A percentile compares a stretch with the other conserved stretches of the same genome.
These are phyloP conservation scores for Suhomyces canberraensis DNA, from an alignment of 805 yeast genomes.

Conservation along the genomic window DNA sequence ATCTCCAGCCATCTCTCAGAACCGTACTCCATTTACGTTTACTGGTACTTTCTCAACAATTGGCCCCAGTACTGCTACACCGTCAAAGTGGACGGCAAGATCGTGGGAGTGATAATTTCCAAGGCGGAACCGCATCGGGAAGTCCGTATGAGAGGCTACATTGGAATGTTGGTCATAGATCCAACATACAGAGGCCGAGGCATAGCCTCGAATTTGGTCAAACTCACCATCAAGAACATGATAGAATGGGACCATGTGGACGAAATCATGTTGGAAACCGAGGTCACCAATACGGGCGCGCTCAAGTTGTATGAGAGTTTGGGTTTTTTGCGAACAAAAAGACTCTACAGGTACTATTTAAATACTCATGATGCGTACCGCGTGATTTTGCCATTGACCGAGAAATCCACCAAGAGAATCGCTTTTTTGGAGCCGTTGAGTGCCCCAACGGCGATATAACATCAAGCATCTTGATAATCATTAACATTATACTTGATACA, in stretches of 20 bases:
- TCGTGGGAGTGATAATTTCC: conserved; percentile 83
- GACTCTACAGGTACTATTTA: conserved; percentile 82
- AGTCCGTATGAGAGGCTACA: conserved; percentile 79
- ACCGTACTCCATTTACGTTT: conserved; percentile 92
- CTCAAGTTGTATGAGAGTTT: conserved; percentile 64
- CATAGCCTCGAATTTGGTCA: conserved; percentile 73
- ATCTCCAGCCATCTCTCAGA: conserved; percentile 79
- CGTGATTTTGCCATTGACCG: conserved; percentile 75
- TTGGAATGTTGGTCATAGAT: conserved; percentile 92
- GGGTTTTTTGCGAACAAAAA: conserved; percentile 71
- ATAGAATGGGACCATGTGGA: conserved; percentile 61
- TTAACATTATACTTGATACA: conserved; percentile 86
- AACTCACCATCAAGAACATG: conserved; percentile 62
- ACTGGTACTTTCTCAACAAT: conserved; percentile 80
- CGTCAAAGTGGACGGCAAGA: conserved; percentile 43
- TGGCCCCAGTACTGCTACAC: conserved; percentile 86
- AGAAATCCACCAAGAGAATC: conserved; percentile 45
- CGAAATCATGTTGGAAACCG: conserved; percentile 92
- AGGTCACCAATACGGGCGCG: conserved; percentile 74
- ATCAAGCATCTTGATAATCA: too few relatives aligned
- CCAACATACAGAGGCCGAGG: conserved; percentile 71
- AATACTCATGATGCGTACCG: conserved; percentile 93
- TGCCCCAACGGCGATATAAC: not conserved
- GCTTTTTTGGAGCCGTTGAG: conserved; percentile 39
- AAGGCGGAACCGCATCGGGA: conserved; percentile 75